These are phyloP conservation scores for Fusarium sororula DNA, from an alignment of 2,329 filamentous ascomycete species.

Conservation along the genomic window DNA sequence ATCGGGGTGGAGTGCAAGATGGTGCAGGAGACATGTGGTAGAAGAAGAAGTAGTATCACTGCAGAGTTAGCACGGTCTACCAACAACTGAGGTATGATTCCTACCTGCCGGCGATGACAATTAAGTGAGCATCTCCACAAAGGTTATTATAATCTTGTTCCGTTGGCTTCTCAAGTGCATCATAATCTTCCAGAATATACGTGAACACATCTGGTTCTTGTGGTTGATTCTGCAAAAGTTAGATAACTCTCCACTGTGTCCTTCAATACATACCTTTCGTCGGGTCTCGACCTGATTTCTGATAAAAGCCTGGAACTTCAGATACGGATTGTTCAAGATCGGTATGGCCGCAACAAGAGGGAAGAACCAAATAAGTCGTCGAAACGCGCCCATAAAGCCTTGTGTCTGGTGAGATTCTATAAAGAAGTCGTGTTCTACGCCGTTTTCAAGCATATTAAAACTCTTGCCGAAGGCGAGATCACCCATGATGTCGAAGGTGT, in stretches of 20 bases:
- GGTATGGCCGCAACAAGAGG: background rate
- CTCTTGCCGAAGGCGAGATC: conserved; percentile 27
- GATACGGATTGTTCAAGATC: background rate
- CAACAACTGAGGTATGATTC: no score
- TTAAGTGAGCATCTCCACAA: background rate
- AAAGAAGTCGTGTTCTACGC: conserved; percentile 4
- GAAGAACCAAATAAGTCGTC: background rate
- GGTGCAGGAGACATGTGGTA: conserved; percentile 5
- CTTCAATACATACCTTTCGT: background rate
- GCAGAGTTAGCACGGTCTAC: fast-evolving
- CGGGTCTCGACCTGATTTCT: background rate
- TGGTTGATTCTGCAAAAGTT: background rate
- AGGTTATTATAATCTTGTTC: background rate
- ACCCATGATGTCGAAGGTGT: conserved; percentile 27
- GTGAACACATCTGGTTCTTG: conserved; percentile 12
- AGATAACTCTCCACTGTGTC: no score
- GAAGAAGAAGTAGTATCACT: conserved; percentile 25
- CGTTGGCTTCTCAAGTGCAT: background rate
- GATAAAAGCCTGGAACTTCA: background rate
- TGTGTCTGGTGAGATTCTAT: background rate
- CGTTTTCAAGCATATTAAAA: conserved; percentile 13
- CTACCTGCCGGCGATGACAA: conserved; percentile 5
- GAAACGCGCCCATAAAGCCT: background rate
- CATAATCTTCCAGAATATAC: conserved; percentile 2
- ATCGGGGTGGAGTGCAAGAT: background rate